Evolutionary conservation across 1,139 yeast genomes (phyloP), one percentile per base, ranked within the genome.

Genomic region (Candida labiduridarum): DNA sequence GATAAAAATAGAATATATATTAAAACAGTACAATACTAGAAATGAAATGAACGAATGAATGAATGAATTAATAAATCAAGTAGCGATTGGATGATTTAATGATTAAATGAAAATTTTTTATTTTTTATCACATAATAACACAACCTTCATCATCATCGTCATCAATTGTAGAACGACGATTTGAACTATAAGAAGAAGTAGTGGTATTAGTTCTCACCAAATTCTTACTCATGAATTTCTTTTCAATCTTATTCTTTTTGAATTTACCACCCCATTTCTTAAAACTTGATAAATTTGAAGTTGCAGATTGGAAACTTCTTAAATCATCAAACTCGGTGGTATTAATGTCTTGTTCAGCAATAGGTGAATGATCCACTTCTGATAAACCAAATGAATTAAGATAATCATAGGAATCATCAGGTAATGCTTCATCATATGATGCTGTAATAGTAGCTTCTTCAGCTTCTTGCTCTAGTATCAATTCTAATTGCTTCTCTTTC

Each of bases 331-430:
- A 25, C 14, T 38, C 47, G 1, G 14, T 30, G 11, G n/a, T n/a
- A n/a, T 8, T 12, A 33, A 29, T 34, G 19, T 18, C 43, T 16
- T 12, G 38, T 6, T 42, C 41, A 22, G 40, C 27, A 25, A 35
- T 44, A 4, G 29, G 12, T 33, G 34, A 25, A 3, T 35, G 27
- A 4, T 46, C 38, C 9, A 49, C 33, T 19, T 16, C n/a, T 11
- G 48, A 39, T n/a, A 48, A 46, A 36, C 50, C 54, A 48, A 54
- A 54, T 12, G 58, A 45, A 46, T 56, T 56, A 19, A 55, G 41
- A 35, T 51, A 53, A 41, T 56, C 56, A 39, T 38, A 56, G 14
- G 55, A 45, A 27, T 51, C 54, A 39, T 55, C 58, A 18, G 43
- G 48, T 8, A 18, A 25, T 15, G 25, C 25, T 22, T 33, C 14